Conservation (phyloP, 345 rosid species). For the Gossypium rotundifolium region DNA sequence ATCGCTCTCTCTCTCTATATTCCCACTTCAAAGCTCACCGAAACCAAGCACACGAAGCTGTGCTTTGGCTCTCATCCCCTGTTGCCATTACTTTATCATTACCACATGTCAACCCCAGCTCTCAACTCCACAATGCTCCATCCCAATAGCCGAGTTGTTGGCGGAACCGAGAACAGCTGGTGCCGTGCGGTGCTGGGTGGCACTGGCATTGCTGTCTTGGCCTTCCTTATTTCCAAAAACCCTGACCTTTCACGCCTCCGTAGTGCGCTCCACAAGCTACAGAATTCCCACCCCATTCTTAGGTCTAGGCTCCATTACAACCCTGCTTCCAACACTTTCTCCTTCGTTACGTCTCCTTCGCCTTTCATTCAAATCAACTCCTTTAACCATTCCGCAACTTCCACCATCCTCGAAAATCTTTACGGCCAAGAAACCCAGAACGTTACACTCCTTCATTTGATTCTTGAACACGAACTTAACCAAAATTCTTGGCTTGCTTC, state of each 20-base stretch:
- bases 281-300: constrained; percentile 24
- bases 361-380: constrained; percentile 21
- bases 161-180: constrained; percentile 26
- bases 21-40: background rate
- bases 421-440: background rate
- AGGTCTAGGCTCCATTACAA: constrained; percentile 20
- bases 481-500: constrained; percentile 22
- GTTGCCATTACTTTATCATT: background rate
- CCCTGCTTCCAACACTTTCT: constrained; percentile 13
- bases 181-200: constrained; percentile 31
- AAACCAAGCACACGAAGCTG: background rate
- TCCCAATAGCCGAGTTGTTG: background rate
- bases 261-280: constrained; percentile 21
- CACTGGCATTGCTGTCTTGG: constrained; percentile 27
- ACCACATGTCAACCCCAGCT: background rate
- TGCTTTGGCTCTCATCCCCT: background rate
- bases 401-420: constrained; percentile 13
- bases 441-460: constrained; percentile 24
- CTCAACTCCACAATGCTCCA: background rate
- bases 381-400: constrained; percentile 19
- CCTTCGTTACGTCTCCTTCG: constrained; percentile 22
- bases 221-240: constrained; percentile 19
- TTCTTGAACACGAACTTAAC: constrained; percentile 46
- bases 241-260: constrained; percentile 14
- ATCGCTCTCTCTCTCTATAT: background rate